Evolutionary conservation across 371 early-diverging fungal species (phyloP).

Genomic region (Lichtheimia ramosa): DNA sequence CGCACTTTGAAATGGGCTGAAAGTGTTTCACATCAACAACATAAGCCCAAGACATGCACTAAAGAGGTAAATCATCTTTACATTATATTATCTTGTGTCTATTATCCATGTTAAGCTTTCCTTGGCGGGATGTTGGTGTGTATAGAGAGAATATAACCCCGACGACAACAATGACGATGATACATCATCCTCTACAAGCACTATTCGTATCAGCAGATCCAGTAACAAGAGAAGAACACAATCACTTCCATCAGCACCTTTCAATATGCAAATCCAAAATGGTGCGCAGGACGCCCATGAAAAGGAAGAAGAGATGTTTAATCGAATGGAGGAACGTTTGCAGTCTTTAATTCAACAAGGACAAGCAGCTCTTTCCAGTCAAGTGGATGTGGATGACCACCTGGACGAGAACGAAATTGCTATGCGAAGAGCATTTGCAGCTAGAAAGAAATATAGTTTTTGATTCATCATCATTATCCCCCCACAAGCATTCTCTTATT

Average conservation of each 20-base stretch:
- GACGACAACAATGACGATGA: not conserved
- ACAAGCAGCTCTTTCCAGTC: constrained; percentile 38
- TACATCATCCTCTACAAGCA: not conserved
- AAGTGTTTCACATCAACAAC: constrained; percentile 1
- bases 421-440: constrained; percentile 23
- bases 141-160: not conserved
- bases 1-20: constrained; percentile 23
- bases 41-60: not conserved
- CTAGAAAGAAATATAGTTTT: constrained; percentile 7
- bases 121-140: constrained; percentile 3
- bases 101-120: constrained; percentile 3
- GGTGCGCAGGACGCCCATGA: constrained; percentile 12
- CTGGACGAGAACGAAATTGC: constrained; percentile 28
- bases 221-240: constrained; percentile 5
- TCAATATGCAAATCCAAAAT: too few relatives aligned
- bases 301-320: constrained; percentile 28
- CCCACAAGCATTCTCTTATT: not conserved
- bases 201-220: not conserved
- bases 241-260: constrained; percentile 1
- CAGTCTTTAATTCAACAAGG: constrained; percentile 41
- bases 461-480: not conserved
- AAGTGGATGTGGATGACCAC: constrained; percentile 19
- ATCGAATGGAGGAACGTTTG: constrained; percentile 33
- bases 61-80: not conserved
- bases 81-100: not conserved